phyloP scores from a whole-genome alignment of 2,329 filamentous ascomycete species.

The Graphilbum ipis-grandicollis region DNA sequence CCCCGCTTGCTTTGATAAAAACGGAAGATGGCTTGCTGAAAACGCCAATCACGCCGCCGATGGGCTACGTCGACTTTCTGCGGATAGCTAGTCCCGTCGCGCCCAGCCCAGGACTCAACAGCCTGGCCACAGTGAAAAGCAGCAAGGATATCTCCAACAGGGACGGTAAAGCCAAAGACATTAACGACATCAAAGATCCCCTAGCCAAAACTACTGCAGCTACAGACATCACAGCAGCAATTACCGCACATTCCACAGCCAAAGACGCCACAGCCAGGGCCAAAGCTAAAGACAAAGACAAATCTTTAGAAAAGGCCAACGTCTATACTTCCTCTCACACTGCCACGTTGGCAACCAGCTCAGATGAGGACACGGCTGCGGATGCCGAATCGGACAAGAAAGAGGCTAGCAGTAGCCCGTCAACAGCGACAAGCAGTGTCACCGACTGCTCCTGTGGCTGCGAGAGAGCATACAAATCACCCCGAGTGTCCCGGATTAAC shows the following conservation, averaged over 20 bases:
- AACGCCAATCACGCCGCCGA: conserved; percentile 81
- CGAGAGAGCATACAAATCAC: conserved; percentile 32
- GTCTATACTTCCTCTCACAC: too few species aligned
- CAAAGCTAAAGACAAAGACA: too few species aligned
- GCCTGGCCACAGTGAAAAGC: too few species aligned
- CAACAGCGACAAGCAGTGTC: conserved; percentile 35
- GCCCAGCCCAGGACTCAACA: too few species aligned
- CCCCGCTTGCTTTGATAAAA: conserved; percentile 42
- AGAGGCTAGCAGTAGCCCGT: conserved; percentile 25
- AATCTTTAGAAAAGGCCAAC: too few species aligned
- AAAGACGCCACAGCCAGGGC: too few species aligned
- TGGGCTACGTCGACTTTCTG: conserved; percentile 84
- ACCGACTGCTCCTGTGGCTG: conserved; percentile 40
- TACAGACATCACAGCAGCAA: neutral
- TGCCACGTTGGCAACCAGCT: conserved; percentile 1
- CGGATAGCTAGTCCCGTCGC: conserved; percentile 36
- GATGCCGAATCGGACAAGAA: conserved; percentile 9
- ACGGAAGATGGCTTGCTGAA: conserved; percentile 44
- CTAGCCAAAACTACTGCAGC: neutral
- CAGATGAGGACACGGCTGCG: neutral
- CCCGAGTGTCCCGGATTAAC: conserved; percentile 20
- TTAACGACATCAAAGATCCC: neutral
- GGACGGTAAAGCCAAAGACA: neutral
- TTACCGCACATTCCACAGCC: too few species aligned
- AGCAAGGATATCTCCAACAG: too few species aligned